Base-by-base conservation (phyloP, 306 rosid genomes). In the Quillaja saponaria region DNA sequence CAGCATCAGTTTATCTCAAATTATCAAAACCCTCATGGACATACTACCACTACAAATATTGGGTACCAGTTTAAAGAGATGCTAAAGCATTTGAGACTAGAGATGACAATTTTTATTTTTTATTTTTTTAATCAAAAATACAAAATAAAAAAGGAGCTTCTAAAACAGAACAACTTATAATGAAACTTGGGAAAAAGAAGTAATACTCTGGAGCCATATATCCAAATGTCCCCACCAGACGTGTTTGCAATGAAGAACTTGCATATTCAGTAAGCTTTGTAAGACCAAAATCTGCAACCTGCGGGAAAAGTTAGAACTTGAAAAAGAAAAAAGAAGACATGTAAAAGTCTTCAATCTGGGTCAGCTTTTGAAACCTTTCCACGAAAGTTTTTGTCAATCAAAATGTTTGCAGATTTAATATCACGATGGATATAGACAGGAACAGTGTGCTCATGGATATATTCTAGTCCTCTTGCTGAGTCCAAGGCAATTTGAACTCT, bases 241-340 rank as follows among this genome's bases (percentile, higher is more conserved):
- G 87, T 4, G 91, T 74, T 20, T 72, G 85, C 60, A 80, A 41
- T 13, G 91, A 87, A 62, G 66, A 38, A 55, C 74, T 82, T 47
- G 84, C 89, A 56, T 73, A 76, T 73, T 85, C 89, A 7, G 82
- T 74, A 71, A 85, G 62, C 67, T 69, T 82, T 56, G 95, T 40
- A 16, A 84, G 76, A 44, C 95, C 91, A 15, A 87, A 87, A 82
- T 87, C 95, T 35, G 95, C 95, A 68, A 87, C 87, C 95, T 82
- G 80, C 58, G 34, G 49, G 49, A 51, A 34, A 34, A 39, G 34
- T 63, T 63, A 61, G 58, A 55, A 68, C n/a, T 57, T 8, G 60
- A 71, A n/a, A 17, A 17, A 49, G 8, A 39, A 13, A 49, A 45
- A 12, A 18, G 13, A 31, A 55, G 31, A n/a, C 15, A 19, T 45